Percentiles rank a stretch among this genome's conserved stretches.
Conservation (phyloP, 192 early-diverging fungal species). For the Spinellus fusiger region DNA sequence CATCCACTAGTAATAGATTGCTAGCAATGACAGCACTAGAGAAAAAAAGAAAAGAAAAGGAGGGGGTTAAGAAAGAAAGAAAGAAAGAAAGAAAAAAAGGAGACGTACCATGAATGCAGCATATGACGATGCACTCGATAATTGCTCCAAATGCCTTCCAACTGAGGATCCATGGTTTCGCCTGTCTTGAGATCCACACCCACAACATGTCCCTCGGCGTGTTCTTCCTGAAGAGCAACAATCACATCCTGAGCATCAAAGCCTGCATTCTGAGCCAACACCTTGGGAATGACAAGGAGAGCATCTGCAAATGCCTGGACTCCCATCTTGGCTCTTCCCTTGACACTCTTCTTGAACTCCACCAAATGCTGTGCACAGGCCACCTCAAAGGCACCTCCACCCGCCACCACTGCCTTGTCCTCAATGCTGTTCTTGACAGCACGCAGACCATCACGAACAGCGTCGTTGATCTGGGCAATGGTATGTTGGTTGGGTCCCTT, state of each 20-base stretch:
- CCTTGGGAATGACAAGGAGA: slow-evolving; percentile 93
- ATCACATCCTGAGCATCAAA: slow-evolving; percentile 96
- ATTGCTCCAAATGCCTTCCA: slow-evolving; percentile 98
- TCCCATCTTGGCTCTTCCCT: slow-evolving; percentile 93
- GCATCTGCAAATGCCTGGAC: slow-evolving; percentile 96
- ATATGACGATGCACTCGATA: slow-evolving; percentile 95
- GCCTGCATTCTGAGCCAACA: slow-evolving; percentile 91
- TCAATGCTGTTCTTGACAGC: slow-evolving; percentile 98
- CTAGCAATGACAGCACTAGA: slow-evolving; percentile 89
- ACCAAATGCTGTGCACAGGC: slow-evolving; percentile 77
- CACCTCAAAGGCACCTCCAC: slow-evolving; percentile 95
- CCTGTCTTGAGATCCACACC: slow-evolving; percentile 93
- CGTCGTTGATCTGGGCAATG: slow-evolving; percentile 93
- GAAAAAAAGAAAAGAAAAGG: neutral
- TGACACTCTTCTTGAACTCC: slow-evolving; percentile 84
- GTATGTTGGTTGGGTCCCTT: slow-evolving; percentile 94
- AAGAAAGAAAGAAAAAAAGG: neutral
- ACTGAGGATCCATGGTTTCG: slow-evolving; percentile 84
- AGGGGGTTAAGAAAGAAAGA: neutral
- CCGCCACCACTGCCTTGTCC: slow-evolving; percentile 83
- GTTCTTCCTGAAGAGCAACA: slow-evolving; percentile 90
- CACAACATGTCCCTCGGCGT: slow-evolving; percentile 83
- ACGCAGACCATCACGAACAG: slow-evolving; percentile 95
- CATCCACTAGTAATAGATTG: slow-evolving; percentile 96
- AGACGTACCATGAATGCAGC: slow-evolving; percentile 82